Conservation (phyloP, 495 filamentous ascomycete species). For the Podospora fimiseda region DNA sequence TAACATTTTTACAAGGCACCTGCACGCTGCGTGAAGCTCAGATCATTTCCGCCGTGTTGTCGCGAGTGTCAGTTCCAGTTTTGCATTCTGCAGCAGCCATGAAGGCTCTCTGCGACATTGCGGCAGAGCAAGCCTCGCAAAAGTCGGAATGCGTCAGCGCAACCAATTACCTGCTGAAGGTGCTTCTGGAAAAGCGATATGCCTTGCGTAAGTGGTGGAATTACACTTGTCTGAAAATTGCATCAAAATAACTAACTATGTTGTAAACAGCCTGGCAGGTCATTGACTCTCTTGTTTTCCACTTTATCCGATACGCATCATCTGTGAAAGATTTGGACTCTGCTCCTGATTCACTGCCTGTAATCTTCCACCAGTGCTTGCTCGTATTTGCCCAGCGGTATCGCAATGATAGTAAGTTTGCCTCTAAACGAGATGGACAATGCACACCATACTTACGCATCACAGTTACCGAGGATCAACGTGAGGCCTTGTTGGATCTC, state of each 20-base stretch:
- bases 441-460: conserved; percentile 1
- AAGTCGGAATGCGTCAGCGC: conserved; percentile 70
- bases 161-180: conserved; percentile 87
- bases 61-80: conserved; percentile 71
- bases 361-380: conserved; percentile 83
- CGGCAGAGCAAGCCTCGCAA: conserved; percentile 71
- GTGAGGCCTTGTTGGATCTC: conserved; percentile 85
- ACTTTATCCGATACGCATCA: conserved; percentile 86
- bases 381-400: conserved; percentile 91
- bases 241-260: neutral
- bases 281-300: conserved; percentile 89
- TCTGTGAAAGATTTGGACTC: conserved; percentile 19
- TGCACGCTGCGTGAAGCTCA: conserved; percentile 88
- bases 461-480: conserved; percentile 55
- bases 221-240: neutral
- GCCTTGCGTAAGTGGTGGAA: conserved; percentile 56
- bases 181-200: conserved; percentile 93
- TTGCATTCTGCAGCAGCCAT: conserved; percentile 90
- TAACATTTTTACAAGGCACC: conserved; percentile 39
- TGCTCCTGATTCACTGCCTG: conserved; percentile 38
- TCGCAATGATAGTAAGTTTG: conserved; percentile 63
- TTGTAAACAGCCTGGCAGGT: conserved; percentile 61
- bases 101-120: conserved; percentile 86
- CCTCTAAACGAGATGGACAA: neutral
- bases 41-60: conserved; percentile 77